Base-by-base conservation (phyloP, 2,329 filamentous ascomycete species). In the Verticillium isaacii region DNA sequence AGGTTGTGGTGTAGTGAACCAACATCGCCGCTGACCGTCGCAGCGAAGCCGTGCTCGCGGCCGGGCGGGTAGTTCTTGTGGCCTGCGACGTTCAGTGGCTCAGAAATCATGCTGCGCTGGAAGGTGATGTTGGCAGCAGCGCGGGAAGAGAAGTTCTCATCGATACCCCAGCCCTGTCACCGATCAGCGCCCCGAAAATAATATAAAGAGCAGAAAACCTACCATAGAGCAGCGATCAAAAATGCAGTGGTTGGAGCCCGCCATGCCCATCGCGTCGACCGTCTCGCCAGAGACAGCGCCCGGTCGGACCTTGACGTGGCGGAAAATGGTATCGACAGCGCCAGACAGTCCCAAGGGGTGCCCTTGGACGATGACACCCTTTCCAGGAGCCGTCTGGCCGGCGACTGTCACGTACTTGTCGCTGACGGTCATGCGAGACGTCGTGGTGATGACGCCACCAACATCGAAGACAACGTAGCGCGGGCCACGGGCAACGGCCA, bases 371-470 rank as follows among this genome's bases (percentile, higher is more conserved):
- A 65, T 67, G 29, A 68, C 76, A 15, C 77, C 77, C 41, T 76
- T 78, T 1, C 79, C 78, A 0, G 80, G 80, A 3, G 80, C 80
- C 1, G 80, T 82, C 66, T 82, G 79, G 1, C 80, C 80, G 0
- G 80, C 75, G 45, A 82, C 77, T 1, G 73, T 77, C 25, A 80
- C 72, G 50, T 78, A 78, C 41, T 80, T 79, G 12, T 68, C 67
- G 3, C 75, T 77, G 25, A 82, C 75, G 0, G 80, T 74, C 4
- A 82, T 72, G 11, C 80, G 76, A 0, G 76, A 74, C 12, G 69
- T 74, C 54, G 80, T 80, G 12, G 77, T 77, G 61, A 82, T 82
- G 1, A 81, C 71, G 2, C 80, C 80, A 8, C 79, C 78, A 1
- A 81, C 74, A 1, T 77, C 75, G 64, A 82, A 82, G 2, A 80